Evolutionary conservation across 2,329 filamentous ascomycete genomes (phyloP), one percentile per base, ranked within the genome.

Genomic region (Incumbomyces lentus): DNA sequence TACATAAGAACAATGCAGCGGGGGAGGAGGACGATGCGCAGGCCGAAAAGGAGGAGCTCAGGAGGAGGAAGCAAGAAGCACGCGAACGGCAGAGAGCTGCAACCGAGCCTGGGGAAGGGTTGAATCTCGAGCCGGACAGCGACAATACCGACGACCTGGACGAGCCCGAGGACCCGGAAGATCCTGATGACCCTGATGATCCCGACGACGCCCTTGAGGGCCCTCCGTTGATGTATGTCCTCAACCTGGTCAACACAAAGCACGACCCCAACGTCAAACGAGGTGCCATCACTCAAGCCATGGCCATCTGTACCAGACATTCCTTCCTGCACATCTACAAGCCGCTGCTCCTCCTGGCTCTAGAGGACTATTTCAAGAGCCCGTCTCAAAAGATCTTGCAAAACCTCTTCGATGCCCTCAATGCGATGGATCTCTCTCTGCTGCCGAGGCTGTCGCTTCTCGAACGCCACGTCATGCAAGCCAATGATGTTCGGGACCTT

Each of bases 251-350:
- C 57, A 96, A 98, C 64, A 98, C 90, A 6, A 96, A 96, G 65
- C 87, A 94, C 63, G 92, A 98, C 69, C 90, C 49, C 26, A 51
- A 51, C 3, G 55, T 51, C 44, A 57, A 55, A 29, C 82, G 92
- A 75, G 92, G 92, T 49, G 92, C 92, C 16, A 76, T 95, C 41
- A 90, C 96, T 49, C 96, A 96, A 64, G 87, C 92, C 35, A 98
- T 98, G 92, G 92, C 92, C 26, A 95, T 98, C 56, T 98, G 92
- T 71, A 98, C 92, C 6, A 76, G 92, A 36, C 92, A 98, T 70
- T 89, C 92, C 2, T 98, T 98, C 66, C 70, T 98, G 55, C 92
- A 98, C 67, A 98, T 98, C 53, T 98, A 98, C 71, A 98, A 98
- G 85, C 92, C 92, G 22, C 74, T 98, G 33, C 73, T 98, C 43